These are phyloP conservation scores for Lactarius deliciosus DNA, from an alignment of 768 basidiomycete genomes.

Conservation along the genomic window DNA sequence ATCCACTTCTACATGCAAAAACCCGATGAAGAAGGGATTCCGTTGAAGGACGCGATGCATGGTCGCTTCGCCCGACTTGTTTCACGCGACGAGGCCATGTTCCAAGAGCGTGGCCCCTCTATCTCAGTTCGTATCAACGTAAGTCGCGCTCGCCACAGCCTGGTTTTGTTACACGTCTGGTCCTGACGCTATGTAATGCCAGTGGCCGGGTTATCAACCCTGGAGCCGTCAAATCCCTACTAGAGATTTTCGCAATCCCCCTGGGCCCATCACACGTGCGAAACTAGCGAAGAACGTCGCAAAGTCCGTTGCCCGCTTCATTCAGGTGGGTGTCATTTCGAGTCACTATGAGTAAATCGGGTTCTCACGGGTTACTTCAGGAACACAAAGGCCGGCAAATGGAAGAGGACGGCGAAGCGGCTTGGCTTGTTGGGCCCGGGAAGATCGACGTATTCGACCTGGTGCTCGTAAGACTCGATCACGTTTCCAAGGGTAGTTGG, in stretches of 20 bases:
- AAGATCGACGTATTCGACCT: conserved; percentile 66
- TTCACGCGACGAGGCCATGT: conserved; percentile 64
- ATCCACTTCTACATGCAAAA: conserved; percentile 59
- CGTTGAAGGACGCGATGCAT: conserved; percentile 61
- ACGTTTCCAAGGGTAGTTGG: conserved; percentile 82
- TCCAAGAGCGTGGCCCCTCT: conserved; percentile 71
- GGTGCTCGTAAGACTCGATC: conserved; percentile 74
- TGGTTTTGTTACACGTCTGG: conserved; percentile 12
- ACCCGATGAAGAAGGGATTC: conserved; percentile 59
- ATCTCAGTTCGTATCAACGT: conserved; percentile 80
- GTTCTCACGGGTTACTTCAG: conserved; percentile 36
- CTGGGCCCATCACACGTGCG: conserved; percentile 69
- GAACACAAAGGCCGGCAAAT: conserved; percentile 49
- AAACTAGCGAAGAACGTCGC: conserved; percentile 81
- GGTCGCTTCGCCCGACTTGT: conserved; percentile 55
- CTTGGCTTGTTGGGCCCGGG: conserved; percentile 60
- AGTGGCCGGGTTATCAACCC: conserved; percentile 80
- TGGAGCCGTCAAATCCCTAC: conserved; percentile 85
- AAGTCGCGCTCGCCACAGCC: conserved; percentile 30
- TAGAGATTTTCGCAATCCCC: conserved; percentile 75
- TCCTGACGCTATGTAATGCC: conserved; percentile 17
- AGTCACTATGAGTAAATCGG: not conserved
- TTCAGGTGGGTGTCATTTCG: conserved; percentile 43
- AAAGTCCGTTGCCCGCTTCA: conserved; percentile 71
- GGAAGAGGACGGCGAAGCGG: conserved; percentile 61